Evolutionary conservation across 2,329 filamentous ascomycete genomes (phyloP).

Genomic region (Dothideomycetes sp.): DNA sequence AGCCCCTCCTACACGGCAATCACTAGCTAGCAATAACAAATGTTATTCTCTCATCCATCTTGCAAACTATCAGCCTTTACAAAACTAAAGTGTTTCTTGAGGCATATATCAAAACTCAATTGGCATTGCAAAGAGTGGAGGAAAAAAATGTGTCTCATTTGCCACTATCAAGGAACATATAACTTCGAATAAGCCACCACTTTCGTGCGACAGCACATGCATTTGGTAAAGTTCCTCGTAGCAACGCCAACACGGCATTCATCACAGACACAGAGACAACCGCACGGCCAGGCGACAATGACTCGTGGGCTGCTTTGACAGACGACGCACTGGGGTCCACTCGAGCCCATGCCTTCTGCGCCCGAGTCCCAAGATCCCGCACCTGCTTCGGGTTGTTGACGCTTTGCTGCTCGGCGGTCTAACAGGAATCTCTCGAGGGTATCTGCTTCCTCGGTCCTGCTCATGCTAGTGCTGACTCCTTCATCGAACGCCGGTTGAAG

Average conservation of each 20-base stretch:
- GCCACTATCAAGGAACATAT: conserved; percentile 73
- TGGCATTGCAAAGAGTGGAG: too few species aligned
- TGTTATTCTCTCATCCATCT: too few species aligned
- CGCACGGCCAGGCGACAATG: conserved; percentile 92
- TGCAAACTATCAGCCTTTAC: too few species aligned
- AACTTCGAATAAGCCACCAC: conserved; percentile 84
- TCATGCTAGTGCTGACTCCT: conserved; percentile 29
- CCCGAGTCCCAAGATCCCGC: conserved; percentile 55
- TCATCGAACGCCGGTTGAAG: conserved; percentile 24
- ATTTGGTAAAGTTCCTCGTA: conserved; percentile 95
- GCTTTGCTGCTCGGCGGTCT: conserved; percentile 39
- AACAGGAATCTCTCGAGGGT: conserved; percentile 53
- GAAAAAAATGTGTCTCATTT: neutral
- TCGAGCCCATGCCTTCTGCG: conserved; percentile 63
- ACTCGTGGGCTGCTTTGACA: conserved; percentile 81
- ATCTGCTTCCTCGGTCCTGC: conserved; percentile 48
- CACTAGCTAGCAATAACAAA: too few species aligned
- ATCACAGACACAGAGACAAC: conserved; percentile 88
- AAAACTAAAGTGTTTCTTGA: too few species aligned
- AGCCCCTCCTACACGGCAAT: too few species aligned
- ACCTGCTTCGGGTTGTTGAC: conserved; percentile 26
- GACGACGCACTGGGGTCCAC: conserved; percentile 80
- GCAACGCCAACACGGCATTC: conserved; percentile 89
- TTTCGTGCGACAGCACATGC: conserved; percentile 84
- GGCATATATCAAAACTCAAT: too few species aligned